Conservation (phyloP, 768 basidiomycete species). For the Phaeotremella fagi region DNA sequence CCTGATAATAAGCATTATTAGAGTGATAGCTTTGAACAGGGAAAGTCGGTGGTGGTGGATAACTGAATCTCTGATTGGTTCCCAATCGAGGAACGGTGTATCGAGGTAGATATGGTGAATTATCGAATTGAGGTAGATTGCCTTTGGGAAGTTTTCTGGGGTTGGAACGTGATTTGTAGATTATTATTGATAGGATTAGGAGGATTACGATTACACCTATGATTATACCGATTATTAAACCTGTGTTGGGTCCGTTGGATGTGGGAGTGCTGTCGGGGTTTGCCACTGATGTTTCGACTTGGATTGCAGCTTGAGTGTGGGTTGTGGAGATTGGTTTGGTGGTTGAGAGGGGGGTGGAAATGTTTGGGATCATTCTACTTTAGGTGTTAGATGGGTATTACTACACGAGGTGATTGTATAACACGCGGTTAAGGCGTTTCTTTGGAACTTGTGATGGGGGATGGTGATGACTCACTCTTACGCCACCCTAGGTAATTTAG, state of each 20-base stretch:
- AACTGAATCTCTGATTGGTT: background rate
- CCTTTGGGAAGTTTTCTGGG: background rate
- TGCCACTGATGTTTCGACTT: no score
- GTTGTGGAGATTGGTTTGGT: background rate
- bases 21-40: background rate
- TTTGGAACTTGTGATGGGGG: no score
- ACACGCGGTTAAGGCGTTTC: no score
- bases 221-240: no score
- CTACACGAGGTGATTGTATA: no score
- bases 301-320: no score
- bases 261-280: no score
- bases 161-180: background rate
- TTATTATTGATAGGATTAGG: background rate
- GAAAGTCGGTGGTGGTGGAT: background rate
- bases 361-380: no score
- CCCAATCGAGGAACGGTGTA: background rate
- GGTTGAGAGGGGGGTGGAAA: background rate
- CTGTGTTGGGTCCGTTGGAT: no score
- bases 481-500: no score
- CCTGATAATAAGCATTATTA: background rate
- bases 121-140: background rate
- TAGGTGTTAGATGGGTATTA: no score
- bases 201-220: conserved; percentile 3
- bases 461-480: no score
- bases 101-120: background rate